A percentile compares a stretch with the other conserved stretches of the same genome.
These are phyloP conservation scores for Cicer judaicum DNA, from an alignment of 306 rosid species.

Conservation along the genomic window DNA sequence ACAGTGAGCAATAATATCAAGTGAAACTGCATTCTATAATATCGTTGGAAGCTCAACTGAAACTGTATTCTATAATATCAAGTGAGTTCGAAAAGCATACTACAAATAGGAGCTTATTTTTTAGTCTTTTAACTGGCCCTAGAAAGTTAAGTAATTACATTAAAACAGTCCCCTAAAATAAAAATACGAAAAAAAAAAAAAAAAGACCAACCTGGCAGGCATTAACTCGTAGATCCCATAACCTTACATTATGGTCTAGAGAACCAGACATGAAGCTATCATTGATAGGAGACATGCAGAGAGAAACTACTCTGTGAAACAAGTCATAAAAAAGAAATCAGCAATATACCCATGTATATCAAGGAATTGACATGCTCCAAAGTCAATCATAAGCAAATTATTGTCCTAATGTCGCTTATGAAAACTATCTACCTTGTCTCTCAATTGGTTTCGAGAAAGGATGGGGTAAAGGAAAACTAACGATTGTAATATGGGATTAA, in stretches of 20 bases:
- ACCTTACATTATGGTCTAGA: slow-evolving; percentile 85
- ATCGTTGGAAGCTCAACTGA: neutral
- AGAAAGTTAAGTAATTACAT: slow-evolving; percentile 5
- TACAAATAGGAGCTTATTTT: neutral
- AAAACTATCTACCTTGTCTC: slow-evolving; percentile 15
- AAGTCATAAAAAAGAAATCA: slow-evolving; percentile 42
- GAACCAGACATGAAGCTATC: slow-evolving; percentile 99
- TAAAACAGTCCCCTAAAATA: slow-evolving; percentile 1
- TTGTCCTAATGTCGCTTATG: neutral
- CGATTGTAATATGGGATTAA: neutral
- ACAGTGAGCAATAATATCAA: slow-evolving; percentile 54
- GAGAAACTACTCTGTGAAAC: slow-evolving; percentile 78
- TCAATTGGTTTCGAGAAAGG: slow-evolving; percentile 6
- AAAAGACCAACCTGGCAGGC: slow-evolving; percentile 83
- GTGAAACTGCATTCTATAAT: slow-evolving; percentile 3
- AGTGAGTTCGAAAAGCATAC: slow-evolving; percentile 29
- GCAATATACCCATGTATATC: slow-evolving; percentile 28
- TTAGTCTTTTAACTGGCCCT: slow-evolving; percentile 10
- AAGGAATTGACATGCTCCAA: neutral
- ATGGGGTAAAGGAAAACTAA: neutral
- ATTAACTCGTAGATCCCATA: slow-evolving; percentile 99
- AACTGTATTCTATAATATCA: slow-evolving; percentile 33
- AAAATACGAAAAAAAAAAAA: neutral
- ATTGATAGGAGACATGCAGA: slow-evolving; percentile 97
- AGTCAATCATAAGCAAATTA: slow-evolving; percentile 24